A percentile compares a stretch with the other conserved stretches of the same genome.
Evolutionary conservation across 1,139 yeast genomes (phyloP).

Genomic region (Magnusiomyces paraingens): DNA sequence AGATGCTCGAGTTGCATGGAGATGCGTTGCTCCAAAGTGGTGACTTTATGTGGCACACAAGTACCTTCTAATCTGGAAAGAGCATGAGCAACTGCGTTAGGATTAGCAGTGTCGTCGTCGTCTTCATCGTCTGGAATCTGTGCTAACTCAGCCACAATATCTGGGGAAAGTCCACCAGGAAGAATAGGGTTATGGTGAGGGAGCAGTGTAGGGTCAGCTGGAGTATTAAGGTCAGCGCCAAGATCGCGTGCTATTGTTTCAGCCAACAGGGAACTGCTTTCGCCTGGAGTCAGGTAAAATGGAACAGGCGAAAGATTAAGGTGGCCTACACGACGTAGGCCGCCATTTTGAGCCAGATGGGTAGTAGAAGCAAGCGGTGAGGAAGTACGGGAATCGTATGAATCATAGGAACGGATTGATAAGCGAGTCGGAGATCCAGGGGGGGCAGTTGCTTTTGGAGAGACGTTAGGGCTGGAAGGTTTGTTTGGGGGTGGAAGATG

Average conservation of each 20-base stretch:
- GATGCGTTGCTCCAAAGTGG: too few species aligned
- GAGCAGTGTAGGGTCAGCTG: neutral
- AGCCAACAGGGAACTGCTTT: neutral
- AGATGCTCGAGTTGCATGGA: too few species aligned
- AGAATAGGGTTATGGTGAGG: neutral
- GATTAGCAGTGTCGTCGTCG: conserved; percentile 39
- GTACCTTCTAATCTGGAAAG: conserved; percentile 72
- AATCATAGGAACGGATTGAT: conserved; percentile 8
- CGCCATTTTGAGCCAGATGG: neutral
- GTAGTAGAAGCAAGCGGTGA: too few species aligned
- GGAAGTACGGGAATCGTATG: conserved; percentile 10
- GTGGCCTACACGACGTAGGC: neutral
- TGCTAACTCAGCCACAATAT: conserved; percentile 37
- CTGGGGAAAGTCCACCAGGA: conserved; percentile 21
- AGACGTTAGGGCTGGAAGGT: neutral
- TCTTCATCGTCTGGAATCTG: conserved; percentile 73
- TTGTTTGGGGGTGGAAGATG: neutral
- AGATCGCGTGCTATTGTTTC: neutral
- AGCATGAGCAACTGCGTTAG: conserved; percentile 61
- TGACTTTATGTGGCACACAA: conserved; percentile 18
- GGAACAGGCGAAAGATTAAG: too few species aligned
- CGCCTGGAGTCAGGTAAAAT: too few species aligned
- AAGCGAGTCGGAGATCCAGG: neutral
- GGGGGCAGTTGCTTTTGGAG: neutral
- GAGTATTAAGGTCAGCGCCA: neutral